These are phyloP conservation scores for Thalassiosira profunda DNA, from an alignment of 108 stramenopile species.

Conservation along the genomic window DNA sequence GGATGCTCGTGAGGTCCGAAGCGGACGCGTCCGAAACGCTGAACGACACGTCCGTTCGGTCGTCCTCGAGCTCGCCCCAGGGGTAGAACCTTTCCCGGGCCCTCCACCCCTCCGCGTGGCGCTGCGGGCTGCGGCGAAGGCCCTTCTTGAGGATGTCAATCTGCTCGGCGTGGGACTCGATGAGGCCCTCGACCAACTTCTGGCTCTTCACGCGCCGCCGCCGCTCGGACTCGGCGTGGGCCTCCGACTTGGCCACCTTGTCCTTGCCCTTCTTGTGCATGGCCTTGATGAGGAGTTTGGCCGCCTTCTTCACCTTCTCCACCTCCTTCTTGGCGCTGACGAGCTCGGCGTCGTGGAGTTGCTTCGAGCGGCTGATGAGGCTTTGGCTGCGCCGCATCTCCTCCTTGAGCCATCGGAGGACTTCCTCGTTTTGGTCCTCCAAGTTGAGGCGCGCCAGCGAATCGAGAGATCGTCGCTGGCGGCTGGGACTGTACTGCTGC, in stretches of 20 bases:
- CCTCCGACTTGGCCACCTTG: slow-evolving; percentile 42
- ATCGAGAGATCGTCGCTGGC: slow-evolving; percentile 10
- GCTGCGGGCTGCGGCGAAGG: neutral
- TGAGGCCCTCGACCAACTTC: slow-evolving; percentile 30
- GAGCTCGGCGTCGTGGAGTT: slow-evolving; percentile 39
- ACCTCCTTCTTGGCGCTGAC: slow-evolving; percentile 37
- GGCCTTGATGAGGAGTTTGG: slow-evolving; percentile 43
- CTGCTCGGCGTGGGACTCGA: slow-evolving; percentile 40
- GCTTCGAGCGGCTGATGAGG: slow-evolving; percentile 34
- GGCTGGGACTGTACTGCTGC: neutral
- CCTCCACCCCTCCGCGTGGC: neutral
- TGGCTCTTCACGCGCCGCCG: slow-evolving; percentile 26
- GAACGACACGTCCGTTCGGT: slow-evolving; percentile 7
- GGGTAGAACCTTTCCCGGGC: slow-evolving; percentile 7
- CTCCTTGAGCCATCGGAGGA: slow-evolving; percentile 45
- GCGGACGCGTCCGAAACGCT: slow-evolving; percentile 23
- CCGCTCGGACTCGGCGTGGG: slow-evolving; percentile 33
- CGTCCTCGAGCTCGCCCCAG: slow-evolving; percentile 8
- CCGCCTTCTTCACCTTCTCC: slow-evolving; percentile 44
- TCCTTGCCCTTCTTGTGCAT: slow-evolving; percentile 45
- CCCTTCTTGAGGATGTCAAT: slow-evolving; percentile 28
- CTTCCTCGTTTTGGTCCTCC: slow-evolving; percentile 34
- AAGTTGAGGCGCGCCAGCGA: slow-evolving; percentile 16
- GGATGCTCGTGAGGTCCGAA: slow-evolving; percentile 36
- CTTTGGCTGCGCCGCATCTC: slow-evolving; percentile 50